Conservation (phyloP, 805 yeast species). For the Saccharomycopsis guyanensis region DNA sequence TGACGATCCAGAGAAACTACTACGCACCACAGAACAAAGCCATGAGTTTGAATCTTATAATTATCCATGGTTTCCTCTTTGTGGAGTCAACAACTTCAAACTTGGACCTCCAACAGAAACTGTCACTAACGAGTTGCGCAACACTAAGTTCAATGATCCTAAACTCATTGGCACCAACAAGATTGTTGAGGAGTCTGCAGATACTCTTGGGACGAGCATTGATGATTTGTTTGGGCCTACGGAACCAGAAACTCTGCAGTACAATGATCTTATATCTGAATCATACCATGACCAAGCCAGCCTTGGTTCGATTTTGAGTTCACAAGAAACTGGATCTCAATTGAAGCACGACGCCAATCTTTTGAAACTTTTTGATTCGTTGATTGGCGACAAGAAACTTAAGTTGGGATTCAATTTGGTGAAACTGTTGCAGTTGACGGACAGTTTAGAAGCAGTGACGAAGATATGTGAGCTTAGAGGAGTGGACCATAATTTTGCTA, state of each 20-base stretch:
- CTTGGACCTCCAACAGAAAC: conserved; percentile 3
- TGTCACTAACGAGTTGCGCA: background rate
- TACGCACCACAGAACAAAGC: background rate
- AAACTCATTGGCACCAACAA: background rate
- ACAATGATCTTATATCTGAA: conserved; percentile 1
- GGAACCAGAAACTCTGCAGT: conserved; percentile 6
- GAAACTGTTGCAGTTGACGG: conserved; percentile 9
- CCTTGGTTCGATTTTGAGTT: background rate
- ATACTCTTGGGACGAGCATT: background rate
- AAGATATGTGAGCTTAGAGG: conserved; percentile 9
- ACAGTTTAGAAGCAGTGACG: conserved; percentile 10
- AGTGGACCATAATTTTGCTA: conserved; percentile 2
- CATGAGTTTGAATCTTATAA: conserved; percentile 13
- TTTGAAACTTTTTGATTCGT: conserved; percentile 11
- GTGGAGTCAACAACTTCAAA: conserved; percentile 12
- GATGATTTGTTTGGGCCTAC: conserved; percentile 7
- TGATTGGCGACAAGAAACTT: conserved; percentile 2
- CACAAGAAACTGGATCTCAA: background rate
- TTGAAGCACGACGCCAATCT: conserved; percentile 14
- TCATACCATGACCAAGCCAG: conserved; percentile 1
- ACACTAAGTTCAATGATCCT: conserved; percentile 18
- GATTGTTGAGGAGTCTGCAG: background rate
- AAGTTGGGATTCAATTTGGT: conserved; percentile 13
- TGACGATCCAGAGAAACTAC: background rate
- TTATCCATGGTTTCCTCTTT: conserved; percentile 19